Evolutionary conservation across 352 stramenopile species (phyloP), one percentile per base, ranked within the genome.

Genomic region (Discostella stelligera): DNA sequence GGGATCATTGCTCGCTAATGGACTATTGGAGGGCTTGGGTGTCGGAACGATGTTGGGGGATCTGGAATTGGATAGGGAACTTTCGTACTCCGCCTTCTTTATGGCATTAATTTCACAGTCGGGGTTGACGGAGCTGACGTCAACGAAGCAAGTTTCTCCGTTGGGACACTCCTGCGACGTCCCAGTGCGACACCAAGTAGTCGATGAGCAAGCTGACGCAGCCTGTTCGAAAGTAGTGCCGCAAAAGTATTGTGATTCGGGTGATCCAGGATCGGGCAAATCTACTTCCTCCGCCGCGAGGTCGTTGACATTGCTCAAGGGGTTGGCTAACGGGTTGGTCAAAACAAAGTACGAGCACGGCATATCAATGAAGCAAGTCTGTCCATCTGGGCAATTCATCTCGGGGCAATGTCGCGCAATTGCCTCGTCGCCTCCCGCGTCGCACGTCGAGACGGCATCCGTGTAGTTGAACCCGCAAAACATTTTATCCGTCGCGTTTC

Each of bases 31-130:
- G 6, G 72, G 68, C 1, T 56, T 11, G 13, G 25, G 4, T 25
- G 54, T 49, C 13, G 37, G 37, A 14, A 44, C 37, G 3, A 44
- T 10, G 37, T 44, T 44, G 37, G 37, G 37, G 2, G 37, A 44
- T 44, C 11, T 3, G 37, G 37, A 44, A 44, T 44, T 44, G 37
- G 37, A 10, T 44, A 13, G 37, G 1, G 7, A 14, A 44, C 37
- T 53, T 16, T 78, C 56, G 20, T 65, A 79, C 21, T 85, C 78
- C n/a, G 65, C 60, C 41, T 86, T 86, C 9, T 59, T 53, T 39
- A 86, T 71, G 25, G 68, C 71, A 59, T 86, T 86, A 39, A 86
- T 86, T 60, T 86, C 79, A 49, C 79, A 86, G 0, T 71, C 65
- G 9, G 61, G 37, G 65, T 84, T 80, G 8, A 67, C 53, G 16